A percentile compares a stretch with the other conserved stretches of the same genome.
These are phyloP conservation scores for Penicillium sp. DNA, from an alignment of 2,329 filamentous ascomycete genomes.

Conservation along the genomic window DNA sequence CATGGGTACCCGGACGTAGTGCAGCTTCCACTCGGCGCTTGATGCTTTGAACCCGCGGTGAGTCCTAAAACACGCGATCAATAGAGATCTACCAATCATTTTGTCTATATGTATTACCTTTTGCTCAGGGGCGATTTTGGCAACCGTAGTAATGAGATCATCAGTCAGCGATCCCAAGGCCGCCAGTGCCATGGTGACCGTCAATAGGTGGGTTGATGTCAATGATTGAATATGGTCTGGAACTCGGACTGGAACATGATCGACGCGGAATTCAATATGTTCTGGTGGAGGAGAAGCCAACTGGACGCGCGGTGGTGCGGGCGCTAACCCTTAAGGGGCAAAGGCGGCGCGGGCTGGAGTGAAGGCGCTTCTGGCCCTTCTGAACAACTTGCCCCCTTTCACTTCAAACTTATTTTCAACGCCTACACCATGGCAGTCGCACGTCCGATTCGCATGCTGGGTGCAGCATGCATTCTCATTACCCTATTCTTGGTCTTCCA, in stretches of 20 bases:
- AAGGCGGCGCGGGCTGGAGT: constrained; percentile 25
- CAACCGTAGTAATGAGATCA: constrained; percentile 69
- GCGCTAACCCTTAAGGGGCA: constrained; percentile 34
- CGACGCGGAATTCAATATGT: neutral
- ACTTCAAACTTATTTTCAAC: constrained; percentile 19
- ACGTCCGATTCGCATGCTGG: constrained; percentile 79
- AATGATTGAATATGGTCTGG: neutral
- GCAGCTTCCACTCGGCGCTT: constrained; percentile 39
- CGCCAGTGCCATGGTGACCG: constrained; percentile 67
- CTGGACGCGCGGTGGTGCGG: constrained; percentile 19
- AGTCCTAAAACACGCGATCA: constrained; percentile 32
- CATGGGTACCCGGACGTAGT: constrained; percentile 52
- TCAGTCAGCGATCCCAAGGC: constrained; percentile 68
- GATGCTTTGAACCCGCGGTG: constrained; percentile 32
- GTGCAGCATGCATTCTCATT: constrained; percentile 69
- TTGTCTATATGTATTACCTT: constrained; percentile 49
- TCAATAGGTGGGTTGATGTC: neutral
- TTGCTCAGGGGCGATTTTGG: constrained; percentile 52
- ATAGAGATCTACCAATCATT: neutral
- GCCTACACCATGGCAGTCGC: constrained; percentile 74
- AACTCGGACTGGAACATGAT: neutral
- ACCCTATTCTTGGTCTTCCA: constrained; percentile 80
- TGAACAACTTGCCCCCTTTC: constrained; percentile 22
- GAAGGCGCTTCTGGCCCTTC: constrained; percentile 17
- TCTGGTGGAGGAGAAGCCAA: constrained; percentile 3